Base-by-base conservation (phyloP, 495 filamentous ascomycete genomes). In the Monascus purpureus region DNA sequence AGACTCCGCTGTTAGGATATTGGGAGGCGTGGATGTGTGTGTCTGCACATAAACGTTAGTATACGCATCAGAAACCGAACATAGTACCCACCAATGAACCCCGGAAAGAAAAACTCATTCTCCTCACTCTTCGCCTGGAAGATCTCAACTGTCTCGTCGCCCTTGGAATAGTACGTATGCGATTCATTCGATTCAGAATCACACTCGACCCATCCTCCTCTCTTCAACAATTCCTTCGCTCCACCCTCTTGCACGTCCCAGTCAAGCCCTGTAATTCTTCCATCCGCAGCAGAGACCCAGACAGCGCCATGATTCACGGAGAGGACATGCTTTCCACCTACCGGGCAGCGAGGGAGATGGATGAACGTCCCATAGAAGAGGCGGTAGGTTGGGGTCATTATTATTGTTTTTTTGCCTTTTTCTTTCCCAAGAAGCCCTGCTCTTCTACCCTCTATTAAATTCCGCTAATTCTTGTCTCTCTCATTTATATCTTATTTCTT, bases 21-120 rank as follows among this genome's bases (percentile, higher is more conserved):
- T 96, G 88, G 0, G 84, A 71, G 28, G 88, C 88, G 53, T 96
- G 88, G 40, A 93, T 80, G 54, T 96, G 88, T 9, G 88, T 93
- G 54, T 96, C 87, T 84, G 36, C 7, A 12, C 14, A 16, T 8
- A 24, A 31, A 15, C 41, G 27, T 32, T 51, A 27, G 43, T 23
- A 14, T 22, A 20, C 22, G 29, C n/a, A n/a, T n/a, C n/a, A n/a
- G n/a, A n/a, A n/a, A n/a, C n/a, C n/a, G n/a, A n/a, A n/a, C n/a
- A n/a, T n/a, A n/a, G n/a, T n/a, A n/a, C 46, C 30, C 38, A 86
- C 82, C 84, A 27, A 96, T 77, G 50, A 96, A 93, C 9, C 88
- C 88, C 0, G 88, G 88, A 44, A 95, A 94, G 61, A 88, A 93
- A 55, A 93, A 95, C 35, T 61, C 62, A 42, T 59, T 54, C 43